Conservation (phyloP, 2,329 filamentous ascomycete species). For the Penicillium nordicum region DNA sequence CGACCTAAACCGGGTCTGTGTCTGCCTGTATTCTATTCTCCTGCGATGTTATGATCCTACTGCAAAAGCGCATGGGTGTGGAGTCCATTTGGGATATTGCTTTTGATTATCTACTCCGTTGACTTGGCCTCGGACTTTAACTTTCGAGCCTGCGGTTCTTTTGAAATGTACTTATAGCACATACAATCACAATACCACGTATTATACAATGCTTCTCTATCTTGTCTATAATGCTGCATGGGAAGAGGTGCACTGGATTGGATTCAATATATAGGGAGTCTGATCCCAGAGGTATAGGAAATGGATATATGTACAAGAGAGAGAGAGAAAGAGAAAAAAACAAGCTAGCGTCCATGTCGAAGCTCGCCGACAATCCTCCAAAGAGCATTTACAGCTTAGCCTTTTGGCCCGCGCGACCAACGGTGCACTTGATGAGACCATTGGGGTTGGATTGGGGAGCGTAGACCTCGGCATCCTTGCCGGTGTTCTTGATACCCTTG, state of each 20-base stretch:
- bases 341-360: conserved; percentile 2
- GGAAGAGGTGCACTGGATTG: not conserved
- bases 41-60: conserved; percentile 29
- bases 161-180: conserved; percentile 24
- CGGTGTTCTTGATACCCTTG: conserved; percentile 91
- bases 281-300: conserved; percentile 22
- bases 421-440: conserved; percentile 91
- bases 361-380: conserved; percentile 1
- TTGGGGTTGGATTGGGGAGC: conserved; percentile 91
- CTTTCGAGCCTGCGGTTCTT: conserved; percentile 9
- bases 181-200: conserved; percentile 16
- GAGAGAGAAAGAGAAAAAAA: not conserved
- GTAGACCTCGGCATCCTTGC: conserved; percentile 92
- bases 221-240: not conserved
- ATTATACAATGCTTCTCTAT: not conserved
- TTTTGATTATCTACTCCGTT: conserved; percentile 17
- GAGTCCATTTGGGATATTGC: conserved; percentile 31
- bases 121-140: conserved; percentile 6
- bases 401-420: conserved; percentile 45
- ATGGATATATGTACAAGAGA: conserved; percentile 23
- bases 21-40: conserved; percentile 28
- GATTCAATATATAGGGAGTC: not conserved
- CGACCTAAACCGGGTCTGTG: conserved; percentile 4
- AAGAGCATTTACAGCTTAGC: conserved; percentile 30
- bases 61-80: conserved; percentile 42